Base-by-base conservation (phyloP, 2,329 filamentous ascomycete genomes). In the Tetracladium maxilliforme region DNA sequence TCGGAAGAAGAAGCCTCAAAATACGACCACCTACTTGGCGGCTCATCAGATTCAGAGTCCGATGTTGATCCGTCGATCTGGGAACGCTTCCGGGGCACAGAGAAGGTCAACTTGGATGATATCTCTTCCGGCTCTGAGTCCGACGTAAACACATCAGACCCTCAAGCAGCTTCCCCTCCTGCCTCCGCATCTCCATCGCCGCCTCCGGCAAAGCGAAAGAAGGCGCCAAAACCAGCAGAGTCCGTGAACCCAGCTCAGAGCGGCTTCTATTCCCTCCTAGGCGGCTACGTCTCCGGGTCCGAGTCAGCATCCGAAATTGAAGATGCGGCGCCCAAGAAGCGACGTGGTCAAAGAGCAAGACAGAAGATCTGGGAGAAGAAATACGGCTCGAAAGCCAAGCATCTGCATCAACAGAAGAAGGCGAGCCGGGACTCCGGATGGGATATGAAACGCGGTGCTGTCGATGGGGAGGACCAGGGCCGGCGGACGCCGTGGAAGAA, bases 281-380 rank as follows among this genome's bases (percentile, higher is more conserved):
- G 72, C 12, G 78, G 78, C 29, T 92, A 87, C 51, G 66, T 81
- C 39, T 83, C 78, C 3, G 79, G 77, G 23, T 80, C 74, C 7
- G 78, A 81, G 37, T 42, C 44, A 22, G 67, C 65, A 6, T 78
- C 74, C 0, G 74, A 79, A 33, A 54, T 80, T 13, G 78, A 83
- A 26, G 53, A 58, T 19, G 48, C 61, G 3, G 66, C 64, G 6
- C 58, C 58, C 5, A 86, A 84, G 50, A 86, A 87, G 40, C 63
- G 78, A 13, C 62, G 70, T 23, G 81, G 81, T 4, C 81, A 92
- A 50, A 65, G 72, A 21, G 78, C 76, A n/a, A 68, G 81, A 7
- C 77, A 80, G 43, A 68, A 72, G 14, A 77, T 90, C 30, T 79
- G 72, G 58, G 80, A 87, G 54, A 75, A 81, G 53, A 87, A 86